Percentiles rank a stretch among this genome's conserved stretches.
phyloP scores from a whole-genome alignment of 306 rosid species.

The Fragaria vesca region DNA sequence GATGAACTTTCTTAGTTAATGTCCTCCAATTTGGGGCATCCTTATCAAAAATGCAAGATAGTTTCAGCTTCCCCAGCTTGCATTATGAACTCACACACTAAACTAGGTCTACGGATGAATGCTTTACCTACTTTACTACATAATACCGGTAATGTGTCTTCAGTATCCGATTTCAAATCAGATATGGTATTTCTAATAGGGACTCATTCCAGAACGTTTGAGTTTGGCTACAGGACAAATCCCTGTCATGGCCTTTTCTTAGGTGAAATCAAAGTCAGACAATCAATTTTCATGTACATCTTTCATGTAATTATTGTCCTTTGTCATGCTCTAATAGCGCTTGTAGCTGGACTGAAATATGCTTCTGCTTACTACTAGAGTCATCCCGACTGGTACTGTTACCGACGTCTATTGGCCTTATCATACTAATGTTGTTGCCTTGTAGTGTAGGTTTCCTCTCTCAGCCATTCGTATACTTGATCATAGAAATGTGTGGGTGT shows the following conservation, averaged over 20 bases:
- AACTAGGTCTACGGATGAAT: not conserved
- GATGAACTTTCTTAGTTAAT: not conserved
- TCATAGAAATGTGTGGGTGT: slow-evolving; percentile 41
- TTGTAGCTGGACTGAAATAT: slow-evolving; percentile 26
- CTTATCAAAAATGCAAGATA: not conserved
- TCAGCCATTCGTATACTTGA: slow-evolving; percentile 32
- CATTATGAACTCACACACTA: not conserved
- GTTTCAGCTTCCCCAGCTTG: not conserved
- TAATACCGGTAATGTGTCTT: slow-evolving; percentile 11
- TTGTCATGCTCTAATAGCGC: slow-evolving; percentile 16
- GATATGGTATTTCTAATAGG: slow-evolving; percentile 8
- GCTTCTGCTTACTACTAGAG: slow-evolving; percentile 27
- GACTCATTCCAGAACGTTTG: slow-evolving; percentile 9
- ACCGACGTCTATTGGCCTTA: not conserved
- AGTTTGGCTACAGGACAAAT: slow-evolving; percentile 18
- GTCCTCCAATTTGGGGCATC: not conserved
- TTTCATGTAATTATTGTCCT: slow-evolving; percentile 39
- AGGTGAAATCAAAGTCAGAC: slow-evolving; percentile 19
- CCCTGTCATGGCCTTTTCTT: slow-evolving; percentile 12
- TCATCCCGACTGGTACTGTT: slow-evolving; percentile 18
- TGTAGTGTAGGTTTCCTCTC: slow-evolving; percentile 27
- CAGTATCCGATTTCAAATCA: slow-evolving; percentile 1
- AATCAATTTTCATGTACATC: slow-evolving; percentile 16
- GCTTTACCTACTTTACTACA: slow-evolving; percentile 11
- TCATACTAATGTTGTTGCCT: slow-evolving; percentile 34